Conservation (phyloP, 257 asterid genomes). For the Solanum ahanhuiri region DNA sequence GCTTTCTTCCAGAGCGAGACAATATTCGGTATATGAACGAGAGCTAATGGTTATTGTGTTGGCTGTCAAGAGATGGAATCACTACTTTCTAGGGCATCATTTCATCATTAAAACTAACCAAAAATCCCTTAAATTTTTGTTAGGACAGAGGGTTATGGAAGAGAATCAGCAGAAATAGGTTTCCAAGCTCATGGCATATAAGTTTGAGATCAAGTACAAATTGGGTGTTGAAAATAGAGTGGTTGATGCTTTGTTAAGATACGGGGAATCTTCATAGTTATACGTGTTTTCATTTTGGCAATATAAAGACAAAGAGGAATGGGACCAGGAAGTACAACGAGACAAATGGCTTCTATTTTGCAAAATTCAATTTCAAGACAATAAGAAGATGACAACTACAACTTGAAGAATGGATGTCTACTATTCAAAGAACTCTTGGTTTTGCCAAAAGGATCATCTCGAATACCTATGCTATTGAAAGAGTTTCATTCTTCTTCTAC, state of each 20-base stretch:
- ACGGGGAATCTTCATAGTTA: background rate
- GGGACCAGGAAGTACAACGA: background rate
- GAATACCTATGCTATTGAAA: no score
- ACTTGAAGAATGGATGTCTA: no score
- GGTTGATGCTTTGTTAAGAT: background rate
- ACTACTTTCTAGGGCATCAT: background rate
- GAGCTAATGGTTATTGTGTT: background rate
- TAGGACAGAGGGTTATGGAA: no score
- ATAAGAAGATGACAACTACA: no score
- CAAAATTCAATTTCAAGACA: no score
- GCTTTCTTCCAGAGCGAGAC: background rate
- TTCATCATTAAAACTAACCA: background rate
- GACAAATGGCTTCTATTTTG: background rate
- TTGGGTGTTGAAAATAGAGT: background rate
- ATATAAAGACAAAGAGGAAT: background rate
- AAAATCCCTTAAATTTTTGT: no score
- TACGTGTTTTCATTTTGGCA: background rate
- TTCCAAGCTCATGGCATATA: background rate
- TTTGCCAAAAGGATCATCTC: no score
- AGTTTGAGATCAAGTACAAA: background rate
- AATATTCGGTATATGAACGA: background rate
- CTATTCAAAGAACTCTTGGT: no score
- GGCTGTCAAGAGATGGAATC: background rate
- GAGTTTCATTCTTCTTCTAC: background rate
- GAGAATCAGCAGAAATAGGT: no score